These are phyloP conservation scores for Straminergon stramineum DNA, from an alignment of 225 moss, liverwort and hornwort genomes.

Conservation along the genomic window DNA sequence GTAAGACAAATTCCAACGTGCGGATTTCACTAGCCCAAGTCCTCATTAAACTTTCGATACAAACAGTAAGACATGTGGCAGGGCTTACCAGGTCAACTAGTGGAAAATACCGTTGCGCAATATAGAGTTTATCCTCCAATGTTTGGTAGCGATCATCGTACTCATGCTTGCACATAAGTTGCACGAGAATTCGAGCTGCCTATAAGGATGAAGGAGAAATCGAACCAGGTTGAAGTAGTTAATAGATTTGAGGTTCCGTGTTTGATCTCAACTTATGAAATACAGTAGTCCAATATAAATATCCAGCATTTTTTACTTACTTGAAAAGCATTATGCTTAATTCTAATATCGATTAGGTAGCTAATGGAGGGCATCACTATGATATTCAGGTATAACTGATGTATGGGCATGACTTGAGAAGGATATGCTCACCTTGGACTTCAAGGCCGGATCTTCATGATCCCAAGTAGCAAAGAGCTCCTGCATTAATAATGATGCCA, in stretches of 20 bases:
- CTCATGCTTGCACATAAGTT: conserved; percentile 94
- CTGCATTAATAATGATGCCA: conserved; percentile 91
- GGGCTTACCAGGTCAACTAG: conserved; percentile 76
- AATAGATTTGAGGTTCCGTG: not conserved
- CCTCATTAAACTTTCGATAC: not conserved
- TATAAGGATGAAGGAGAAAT: conserved; percentile 3
- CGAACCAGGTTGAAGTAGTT: not conserved
- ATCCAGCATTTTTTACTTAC: not conserved
- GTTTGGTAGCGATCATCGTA: conserved; percentile 89
- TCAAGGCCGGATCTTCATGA: conserved; percentile 74
- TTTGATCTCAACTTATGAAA: not conserved
- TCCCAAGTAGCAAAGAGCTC: conserved; percentile 95
- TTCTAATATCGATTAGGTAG: not conserved
- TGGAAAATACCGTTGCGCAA: conserved; percentile 92
- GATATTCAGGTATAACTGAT: not conserved
- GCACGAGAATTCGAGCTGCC: conserved; percentile 90
- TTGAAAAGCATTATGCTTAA: not conserved
- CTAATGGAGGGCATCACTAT: not conserved
- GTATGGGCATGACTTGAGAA: not conserved
- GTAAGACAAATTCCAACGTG: not conserved
- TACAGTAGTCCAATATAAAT: not conserved
- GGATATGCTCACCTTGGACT: conserved; percentile 58
- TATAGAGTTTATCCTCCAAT: conserved; percentile 92
- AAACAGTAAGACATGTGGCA: not conserved
- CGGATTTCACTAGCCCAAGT: not conserved